Conservation (phyloP, 495 filamentous ascomycete genomes). For the Corynascus novoguineensis region DNA sequence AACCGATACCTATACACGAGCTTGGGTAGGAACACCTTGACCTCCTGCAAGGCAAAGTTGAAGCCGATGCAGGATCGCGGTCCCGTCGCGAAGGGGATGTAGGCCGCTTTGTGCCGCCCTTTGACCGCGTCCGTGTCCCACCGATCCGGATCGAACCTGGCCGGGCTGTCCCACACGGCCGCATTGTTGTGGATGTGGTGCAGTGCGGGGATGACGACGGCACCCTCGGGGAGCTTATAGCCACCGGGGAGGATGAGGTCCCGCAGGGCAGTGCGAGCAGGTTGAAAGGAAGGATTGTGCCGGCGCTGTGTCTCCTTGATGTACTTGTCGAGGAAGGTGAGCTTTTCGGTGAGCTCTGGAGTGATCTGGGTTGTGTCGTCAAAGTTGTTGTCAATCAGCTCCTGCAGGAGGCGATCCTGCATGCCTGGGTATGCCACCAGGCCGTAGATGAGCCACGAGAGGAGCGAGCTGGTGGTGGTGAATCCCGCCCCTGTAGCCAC, state of each 20-base stretch:
- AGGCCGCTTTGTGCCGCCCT: conserved; percentile 39
- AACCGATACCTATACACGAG: conserved; percentile 52
- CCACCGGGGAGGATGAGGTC: conserved; percentile 53
- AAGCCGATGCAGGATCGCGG: conserved; percentile 52
- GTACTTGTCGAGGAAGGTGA: conserved; percentile 49
- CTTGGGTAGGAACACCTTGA: conserved; percentile 48
- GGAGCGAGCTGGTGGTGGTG: conserved; percentile 46
- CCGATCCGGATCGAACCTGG: conserved; percentile 48
- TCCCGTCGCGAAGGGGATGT: conserved; percentile 50
- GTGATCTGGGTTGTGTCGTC: conserved; percentile 33
- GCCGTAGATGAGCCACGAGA: conserved; percentile 51
- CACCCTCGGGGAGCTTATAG: conserved; percentile 44
- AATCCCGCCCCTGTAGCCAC: conserved; percentile 48
- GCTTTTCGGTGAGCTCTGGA: conserved; percentile 35
- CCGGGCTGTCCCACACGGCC: conserved; percentile 47
- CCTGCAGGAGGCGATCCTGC: conserved; percentile 50
- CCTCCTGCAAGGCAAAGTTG: conserved; percentile 52
- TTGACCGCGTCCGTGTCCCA: conserved; percentile 50
- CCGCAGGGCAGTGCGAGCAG: conserved; percentile 45
- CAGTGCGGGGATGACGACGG: conserved; percentile 45
- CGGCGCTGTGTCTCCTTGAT: conserved; percentile 54
- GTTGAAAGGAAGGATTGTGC: conserved; percentile 53
- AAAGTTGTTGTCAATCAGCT: conserved; percentile 46
- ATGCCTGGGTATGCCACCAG: conserved; percentile 44
- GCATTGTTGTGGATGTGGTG: conserved; percentile 52